Evolutionary conservation across 345 rosid species (phyloP), one percentile per base, ranked within the genome.

Genomic region (Barbarea vulgaris): DNA sequence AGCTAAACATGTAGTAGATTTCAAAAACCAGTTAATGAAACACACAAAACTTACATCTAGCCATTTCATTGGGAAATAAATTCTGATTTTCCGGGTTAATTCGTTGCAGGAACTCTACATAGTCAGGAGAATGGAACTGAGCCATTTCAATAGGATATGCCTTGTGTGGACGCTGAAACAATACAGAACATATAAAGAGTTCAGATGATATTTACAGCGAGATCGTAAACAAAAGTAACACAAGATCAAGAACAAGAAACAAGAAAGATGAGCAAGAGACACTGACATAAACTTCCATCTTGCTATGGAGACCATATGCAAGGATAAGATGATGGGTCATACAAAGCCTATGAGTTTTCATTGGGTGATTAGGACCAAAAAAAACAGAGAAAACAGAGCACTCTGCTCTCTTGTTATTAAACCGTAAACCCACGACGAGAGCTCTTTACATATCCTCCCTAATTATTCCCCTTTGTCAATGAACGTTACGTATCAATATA

Each of bases 271-370:
- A 59, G 18, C 55, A 78, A 52, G 36, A 79, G 63, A 14, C 39
- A 84, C 98, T 63, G 13, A 89, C 98, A 83, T 89, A 93, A 76
- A 96, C 80, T 82, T 95, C 97, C 99, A 96, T 96, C 83, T 91
- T 93, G 82, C 78, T 81, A 80, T 96, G 98, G 42, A 96, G 98
- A 2, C 89, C 96, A 70, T 96, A 96, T 6, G 97, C 80, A 68
- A 96, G 99, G 41, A 96, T 93, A 39, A 96, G 91, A 85, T 96
- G 99, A 78, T 93, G 99, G 1, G 98, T 93, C 98, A 96, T 93
- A 70, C 99, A 93, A 51, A 91, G 93, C 77, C 99, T 81, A 78
- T 96, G 98, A 1, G 98, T 98, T 72, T 93, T 91, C 99, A 93
- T 93, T 1, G 98, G 99, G 84, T 95, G 99, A 76, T 96, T 88